Conservation (phyloP, 768 basidiomycete species). For the Pulveroboletus sp. region DNA sequence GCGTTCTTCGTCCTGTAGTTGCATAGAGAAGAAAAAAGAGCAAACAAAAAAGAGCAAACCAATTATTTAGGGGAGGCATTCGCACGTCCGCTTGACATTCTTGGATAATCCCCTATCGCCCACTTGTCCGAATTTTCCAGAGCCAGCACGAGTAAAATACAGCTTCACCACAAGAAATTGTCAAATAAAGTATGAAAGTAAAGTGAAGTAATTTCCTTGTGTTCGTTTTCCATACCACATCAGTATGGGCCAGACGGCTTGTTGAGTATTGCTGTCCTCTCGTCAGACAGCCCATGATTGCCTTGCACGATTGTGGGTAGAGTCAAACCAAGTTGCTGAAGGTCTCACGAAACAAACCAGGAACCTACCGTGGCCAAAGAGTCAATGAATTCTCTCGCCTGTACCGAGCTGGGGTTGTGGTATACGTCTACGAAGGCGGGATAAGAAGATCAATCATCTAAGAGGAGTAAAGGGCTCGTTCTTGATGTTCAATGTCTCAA, state of each 20-base stretch:
- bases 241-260: constrained; percentile 15
- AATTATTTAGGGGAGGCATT: constrained; percentile 10
- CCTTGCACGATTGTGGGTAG: constrained; percentile 44
- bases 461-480: not conserved
- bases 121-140: no score
- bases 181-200: no score
- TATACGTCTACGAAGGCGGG: constrained; percentile 14
- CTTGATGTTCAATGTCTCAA: constrained; percentile 46
- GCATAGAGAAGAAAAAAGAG: not conserved
- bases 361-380: not conserved
- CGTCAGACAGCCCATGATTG: constrained; percentile 39
- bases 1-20: not conserved
- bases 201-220: no score
- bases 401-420: constrained; percentile 40
- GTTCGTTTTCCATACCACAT: no score
- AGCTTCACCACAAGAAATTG: no score
- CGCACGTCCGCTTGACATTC: not conserved
- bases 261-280: constrained; percentile 31
- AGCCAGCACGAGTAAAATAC: no score
- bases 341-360: not conserved
- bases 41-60: no score
- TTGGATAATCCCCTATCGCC: no score
- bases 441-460: not conserved
- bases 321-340: constrained; percentile 42
- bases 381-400: constrained; percentile 27